phyloP scores from a whole-genome alignment of 768 basidiomycete genomes.

The Boletus coccyginus region DNA sequence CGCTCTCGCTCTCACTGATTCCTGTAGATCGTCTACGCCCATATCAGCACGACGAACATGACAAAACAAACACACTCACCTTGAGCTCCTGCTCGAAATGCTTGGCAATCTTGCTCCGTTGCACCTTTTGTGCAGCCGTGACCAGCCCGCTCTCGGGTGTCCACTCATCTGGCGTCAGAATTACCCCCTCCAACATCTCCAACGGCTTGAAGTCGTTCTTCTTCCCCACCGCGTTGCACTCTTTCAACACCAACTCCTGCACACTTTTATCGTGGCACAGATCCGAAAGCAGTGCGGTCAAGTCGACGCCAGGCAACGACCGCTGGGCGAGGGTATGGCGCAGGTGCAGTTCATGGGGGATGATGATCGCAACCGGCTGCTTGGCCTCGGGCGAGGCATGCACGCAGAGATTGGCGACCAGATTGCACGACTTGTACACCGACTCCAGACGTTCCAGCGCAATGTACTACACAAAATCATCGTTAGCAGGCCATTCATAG shows the following conservation, averaged over 20 bases:
- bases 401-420: slow-evolving; percentile 81
- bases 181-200: slow-evolving; percentile 74
- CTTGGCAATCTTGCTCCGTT: slow-evolving; percentile 69
- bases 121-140: slow-evolving; percentile 90
- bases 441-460: slow-evolving; percentile 88
- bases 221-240: slow-evolving; percentile 78
- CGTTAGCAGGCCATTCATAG: background rate
- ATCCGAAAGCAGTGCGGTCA: slow-evolving; percentile 41
- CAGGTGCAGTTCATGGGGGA: slow-evolving; percentile 77
- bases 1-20: slow-evolving; percentile 20
- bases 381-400: slow-evolving; percentile 72
- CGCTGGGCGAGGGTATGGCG: slow-evolving; percentile 48
- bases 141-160: slow-evolving; percentile 87
- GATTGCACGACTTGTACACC: slow-evolving; percentile 79
- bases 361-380: slow-evolving; percentile 83
- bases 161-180: slow-evolving; percentile 86
- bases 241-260: slow-evolving; percentile 61
- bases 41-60: background rate
- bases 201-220: slow-evolving; percentile 80
- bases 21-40: slow-evolving; percentile 32
- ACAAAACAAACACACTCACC: slow-evolving; percentile 30
- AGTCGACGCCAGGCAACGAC: slow-evolving; percentile 33
- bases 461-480: slow-evolving; percentile 58
- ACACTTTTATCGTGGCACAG: slow-evolving; percentile 60
- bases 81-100: slow-evolving; percentile 61